phyloP scores from a whole-genome alignment of 2,329 filamentous ascomycete species.

The Immersiporthe knoxdaviesiana region DNA sequence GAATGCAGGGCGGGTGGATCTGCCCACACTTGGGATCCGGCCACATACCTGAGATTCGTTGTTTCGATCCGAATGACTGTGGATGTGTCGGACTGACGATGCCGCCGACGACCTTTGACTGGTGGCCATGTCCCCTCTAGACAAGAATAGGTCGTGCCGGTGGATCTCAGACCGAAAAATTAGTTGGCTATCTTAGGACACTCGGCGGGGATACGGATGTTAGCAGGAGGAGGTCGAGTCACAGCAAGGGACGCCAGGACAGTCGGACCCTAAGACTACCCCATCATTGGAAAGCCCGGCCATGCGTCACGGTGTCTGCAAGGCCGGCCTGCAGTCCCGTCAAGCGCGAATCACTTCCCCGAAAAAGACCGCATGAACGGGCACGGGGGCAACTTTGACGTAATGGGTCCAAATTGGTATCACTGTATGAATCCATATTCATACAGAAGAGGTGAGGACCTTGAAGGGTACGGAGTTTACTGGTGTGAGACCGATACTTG shows the following conservation, averaged over 20 bases:
- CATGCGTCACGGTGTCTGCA: background rate
- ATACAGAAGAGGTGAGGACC: slow-evolving; percentile 1
- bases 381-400: background rate
- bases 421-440: background rate
- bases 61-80: slow-evolving; percentile 23
- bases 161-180: background rate
- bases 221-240: background rate
- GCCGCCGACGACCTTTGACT: background rate
- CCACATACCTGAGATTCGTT: background rate
- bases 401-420: slow-evolving; percentile 11
- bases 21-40: background rate
- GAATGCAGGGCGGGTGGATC: background rate
- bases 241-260: background rate
- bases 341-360: background rate
- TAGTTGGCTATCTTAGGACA: background rate
- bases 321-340: background rate
- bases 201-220: background rate
- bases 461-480: background rate
- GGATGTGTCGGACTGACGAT: background rate
- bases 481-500: slow-evolving; percentile 1
- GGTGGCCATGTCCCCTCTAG: background rate
- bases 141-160: background rate
- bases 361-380: background rate
- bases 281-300: background rate
- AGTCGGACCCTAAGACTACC: background rate